These are phyloP conservation scores for Talaromyces sp. DNA, from an alignment of 2,329 filamentous ascomycete species.

Conservation along the genomic window DNA sequence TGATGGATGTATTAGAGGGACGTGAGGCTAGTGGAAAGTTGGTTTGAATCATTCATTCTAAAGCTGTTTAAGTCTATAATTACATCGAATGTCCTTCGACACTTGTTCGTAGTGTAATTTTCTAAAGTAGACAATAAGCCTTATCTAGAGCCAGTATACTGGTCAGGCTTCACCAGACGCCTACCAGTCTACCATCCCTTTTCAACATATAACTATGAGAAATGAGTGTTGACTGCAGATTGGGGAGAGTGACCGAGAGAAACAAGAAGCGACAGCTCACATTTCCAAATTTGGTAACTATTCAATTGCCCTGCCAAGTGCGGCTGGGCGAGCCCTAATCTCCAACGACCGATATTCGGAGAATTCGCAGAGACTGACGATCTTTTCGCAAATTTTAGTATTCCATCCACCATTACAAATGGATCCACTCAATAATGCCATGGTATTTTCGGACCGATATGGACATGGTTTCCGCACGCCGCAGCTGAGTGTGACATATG, in stretches of 20 bases:
- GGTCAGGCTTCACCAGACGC: too few species aligned
- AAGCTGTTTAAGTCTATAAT: not conserved
- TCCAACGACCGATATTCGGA: not conserved
- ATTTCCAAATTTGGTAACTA: not conserved
- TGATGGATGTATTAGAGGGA: constrained; percentile 30
- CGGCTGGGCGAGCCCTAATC: not conserved
- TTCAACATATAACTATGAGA: not conserved
- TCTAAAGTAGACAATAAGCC: not conserved
- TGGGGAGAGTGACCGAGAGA: not conserved
- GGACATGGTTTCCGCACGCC: not conserved
- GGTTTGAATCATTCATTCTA: not conserved
- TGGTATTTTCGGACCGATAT: not conserved
- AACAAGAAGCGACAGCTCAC: not conserved
- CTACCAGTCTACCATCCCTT: not conserved
- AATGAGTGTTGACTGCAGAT: too few species aligned
- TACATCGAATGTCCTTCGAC: not conserved
- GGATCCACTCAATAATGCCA: not conserved
- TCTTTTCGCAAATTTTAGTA: not conserved
- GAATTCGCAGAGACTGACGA: not conserved
- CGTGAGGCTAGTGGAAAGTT: not conserved
- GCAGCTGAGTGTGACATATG: not conserved
- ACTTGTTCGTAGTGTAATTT: not conserved
- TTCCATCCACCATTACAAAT: not conserved
- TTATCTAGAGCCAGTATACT: not conserved
- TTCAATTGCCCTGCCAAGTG: not conserved